Percentiles rank a stretch among this genome's conserved stretches.
Evolutionary conservation across 129 eudicot genomes (phyloP).

Genomic region (Daucus carota): DH1_v3.0 NC_030382.2:32623501-32624000

Average conservation of each 20-base stretch:
- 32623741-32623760: background rate
- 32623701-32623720: slow-evolving; percentile 42
- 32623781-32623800: background rate
- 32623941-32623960: too few species aligned
- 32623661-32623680: slow-evolving; percentile 49
- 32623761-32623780: background rate
- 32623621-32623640: slow-evolving; percentile 33
- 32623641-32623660: slow-evolving; percentile 58
- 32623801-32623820: too few species aligned
- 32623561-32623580: slow-evolving; percentile 74
- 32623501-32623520: slow-evolving; percentile 18
- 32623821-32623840: too few species aligned
- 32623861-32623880: too few species aligned
- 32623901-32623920: too few species aligned
- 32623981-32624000: too few species aligned
- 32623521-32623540: background rate
- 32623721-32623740: slow-evolving; percentile 16
- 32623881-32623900: too few species aligned
- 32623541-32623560: slow-evolving; percentile 21
- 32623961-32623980: too few species aligned
- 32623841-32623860: too few species aligned
- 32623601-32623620: slow-evolving; percentile 52
- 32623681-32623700: slow-evolving; percentile 49
- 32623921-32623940: too few species aligned
- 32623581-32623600: slow-evolving; percentile 82